Base-by-base conservation (phyloP, 192 early-diverging fungal genomes). In the Rhizoclosmatium globosum region DNA sequence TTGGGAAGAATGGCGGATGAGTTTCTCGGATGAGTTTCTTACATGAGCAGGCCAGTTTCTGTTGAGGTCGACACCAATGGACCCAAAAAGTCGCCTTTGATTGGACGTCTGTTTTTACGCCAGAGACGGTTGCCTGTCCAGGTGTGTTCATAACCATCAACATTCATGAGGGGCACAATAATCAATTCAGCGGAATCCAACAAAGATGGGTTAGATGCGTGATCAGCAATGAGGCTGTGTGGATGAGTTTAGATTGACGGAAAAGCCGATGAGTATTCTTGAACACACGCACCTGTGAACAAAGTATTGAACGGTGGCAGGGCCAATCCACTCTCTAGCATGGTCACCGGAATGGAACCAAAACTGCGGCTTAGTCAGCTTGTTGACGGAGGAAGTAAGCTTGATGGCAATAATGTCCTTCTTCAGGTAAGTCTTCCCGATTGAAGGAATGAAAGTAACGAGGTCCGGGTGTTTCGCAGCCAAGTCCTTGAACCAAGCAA, bases 241-340 rank as follows among this genome's bases (percentile, higher is more conserved):
- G 31, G 31, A 31, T 31, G 31, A 31, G 31, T 31, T 31, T 31
- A 31, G 31, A 31, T 31, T 31, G 31, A 31, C 31, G 0, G 31
- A 31, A 31, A 31, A 31, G 31, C 31, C 31, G 31, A 31, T 31
- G 31, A 31, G 31, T 31, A 31, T 31, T 31, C 31, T 31, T 31
- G 31, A 31, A 31, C 31, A 31, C 31, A 31, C 31, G 31, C 31
- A 31, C 31, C 31, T 31, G 74, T 89, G 79, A 15, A 83, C 79
- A 45, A 91, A 72, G 76, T 83, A 91, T 77, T 85, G 86, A 13
- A 87, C 82, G 50, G 82, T 79, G 2, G 85, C 68, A 19, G 86
- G 85, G 59, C 81, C 80, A 65, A 89, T 86, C 90, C 90, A 91
- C 46, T 91, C 90, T 9, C 90, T 86, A 9, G 90, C 90, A 82